These are phyloP conservation scores for Paragyromitra xinjiangensis DNA, from an alignment of 495 filamentous ascomycete species.

Conservation along the genomic window DNA sequence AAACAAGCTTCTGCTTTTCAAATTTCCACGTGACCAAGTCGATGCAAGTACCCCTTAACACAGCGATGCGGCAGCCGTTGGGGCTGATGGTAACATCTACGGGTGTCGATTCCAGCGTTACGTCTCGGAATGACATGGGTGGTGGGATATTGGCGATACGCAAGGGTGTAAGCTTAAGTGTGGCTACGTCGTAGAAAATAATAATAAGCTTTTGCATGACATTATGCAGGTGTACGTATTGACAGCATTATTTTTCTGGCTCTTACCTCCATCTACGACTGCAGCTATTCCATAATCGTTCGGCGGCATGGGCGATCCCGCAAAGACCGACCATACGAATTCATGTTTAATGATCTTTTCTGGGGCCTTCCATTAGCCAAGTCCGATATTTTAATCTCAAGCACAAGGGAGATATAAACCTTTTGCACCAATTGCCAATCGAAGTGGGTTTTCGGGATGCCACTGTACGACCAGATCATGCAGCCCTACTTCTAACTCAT, in stretches of 20 bases:
- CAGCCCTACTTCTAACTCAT: slow-evolving; percentile 54
- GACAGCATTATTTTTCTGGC: slow-evolving; percentile 13
- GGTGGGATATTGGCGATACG: slow-evolving; percentile 85
- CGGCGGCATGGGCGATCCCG: slow-evolving; percentile 74
- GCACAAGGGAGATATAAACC: slow-evolving; percentile 57
- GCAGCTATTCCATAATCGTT: slow-evolving; percentile 82
- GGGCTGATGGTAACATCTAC: slow-evolving; percentile 79
- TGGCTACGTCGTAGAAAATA: slow-evolving; percentile 59
- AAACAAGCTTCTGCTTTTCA: slow-evolving; percentile 62
- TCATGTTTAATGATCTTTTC: slow-evolving; percentile 70
- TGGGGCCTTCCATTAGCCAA: slow-evolving; percentile 55
- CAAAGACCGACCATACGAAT: slow-evolving; percentile 72
- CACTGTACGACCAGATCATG: slow-evolving; percentile 66
- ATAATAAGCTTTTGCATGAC: slow-evolving; percentile 48
- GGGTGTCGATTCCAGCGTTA: slow-evolving; percentile 69
- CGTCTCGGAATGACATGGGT: slow-evolving; percentile 85
- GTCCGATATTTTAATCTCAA: slow-evolving; percentile 18
- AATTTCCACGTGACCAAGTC: slow-evolving; percentile 72
- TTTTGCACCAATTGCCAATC: slow-evolving; percentile 64
- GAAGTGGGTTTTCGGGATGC: slow-evolving; percentile 85
- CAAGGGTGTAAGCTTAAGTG: slow-evolving; percentile 84
- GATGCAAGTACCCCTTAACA: slow-evolving; percentile 71
- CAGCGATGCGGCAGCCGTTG: slow-evolving; percentile 72
- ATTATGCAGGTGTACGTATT: slow-evolving; percentile 46
- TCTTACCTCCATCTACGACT: slow-evolving; percentile 84